These are phyloP conservation scores for Silene vulgaris DNA, from an alignment of 179 eudicot genomes.

Conservation along the genomic window DNA sequence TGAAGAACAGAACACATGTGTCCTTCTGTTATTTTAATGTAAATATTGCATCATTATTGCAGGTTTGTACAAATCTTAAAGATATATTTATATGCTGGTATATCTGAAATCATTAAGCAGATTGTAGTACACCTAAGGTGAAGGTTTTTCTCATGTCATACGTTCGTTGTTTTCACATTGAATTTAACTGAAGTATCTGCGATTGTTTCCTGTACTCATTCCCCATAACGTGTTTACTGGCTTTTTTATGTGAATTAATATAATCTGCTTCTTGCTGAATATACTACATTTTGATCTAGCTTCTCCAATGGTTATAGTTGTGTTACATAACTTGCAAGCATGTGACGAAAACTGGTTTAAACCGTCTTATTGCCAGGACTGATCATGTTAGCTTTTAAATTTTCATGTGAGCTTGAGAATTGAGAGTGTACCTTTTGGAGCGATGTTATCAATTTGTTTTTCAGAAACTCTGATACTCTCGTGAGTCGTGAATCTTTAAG, in stretches of 20 bases:
- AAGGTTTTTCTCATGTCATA: slow-evolving; percentile 8
- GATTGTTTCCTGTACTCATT: background rate
- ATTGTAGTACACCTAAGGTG: slow-evolving; percentile 24
- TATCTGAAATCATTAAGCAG: slow-evolving; percentile 24
- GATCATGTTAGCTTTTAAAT: no score
- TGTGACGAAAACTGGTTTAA: no score
- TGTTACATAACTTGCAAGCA: no score
- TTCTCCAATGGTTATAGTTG: background rate
- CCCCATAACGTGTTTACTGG: background rate
- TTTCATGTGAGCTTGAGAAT: background rate
- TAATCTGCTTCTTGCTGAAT: background rate
- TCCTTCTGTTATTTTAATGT: background rate
- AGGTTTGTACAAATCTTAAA: slow-evolving; percentile 28
- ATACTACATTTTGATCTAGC: background rate
- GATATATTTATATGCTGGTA: slow-evolving; percentile 26
- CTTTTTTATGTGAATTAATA: background rate
- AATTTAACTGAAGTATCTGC: background rate
- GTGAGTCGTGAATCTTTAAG: background rate
- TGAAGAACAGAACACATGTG: background rate
- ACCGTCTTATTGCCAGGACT: no score
- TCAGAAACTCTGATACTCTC: background rate
- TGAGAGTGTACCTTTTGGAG: background rate
- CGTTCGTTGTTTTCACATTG: background rate
- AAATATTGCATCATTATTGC: slow-evolving; percentile 16
- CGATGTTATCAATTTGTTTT: no score